These are phyloP conservation scores for Elsinoe batatas DNA, from an alignment of 2,329 filamentous ascomycete species.

Conservation along the genomic window DNA sequence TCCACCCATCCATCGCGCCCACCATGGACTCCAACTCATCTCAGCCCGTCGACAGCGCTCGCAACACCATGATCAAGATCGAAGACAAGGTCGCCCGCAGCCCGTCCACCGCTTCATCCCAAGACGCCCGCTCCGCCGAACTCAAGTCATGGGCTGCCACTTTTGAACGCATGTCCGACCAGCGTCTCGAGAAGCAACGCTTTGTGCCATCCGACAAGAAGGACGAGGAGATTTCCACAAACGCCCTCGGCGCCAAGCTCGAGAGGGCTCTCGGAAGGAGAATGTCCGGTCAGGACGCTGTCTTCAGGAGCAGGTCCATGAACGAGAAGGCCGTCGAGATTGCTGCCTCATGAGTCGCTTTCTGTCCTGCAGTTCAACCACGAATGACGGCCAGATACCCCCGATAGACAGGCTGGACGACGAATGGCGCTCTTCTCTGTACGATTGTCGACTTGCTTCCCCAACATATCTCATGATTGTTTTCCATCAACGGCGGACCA, in stretches of 20 bases:
- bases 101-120: constrained; percentile 21
- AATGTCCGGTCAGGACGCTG: constrained; percentile 82
- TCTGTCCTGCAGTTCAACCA: background rate
- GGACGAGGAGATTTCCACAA: constrained; percentile 69
- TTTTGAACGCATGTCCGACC: constrained; percentile 82
- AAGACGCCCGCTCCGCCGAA: constrained; percentile 47
- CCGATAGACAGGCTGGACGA: background rate
- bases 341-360: constrained; percentile 2
- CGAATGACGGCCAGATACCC: constrained; percentile 1
- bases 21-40: constrained; percentile 24
- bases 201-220: constrained; percentile 72
- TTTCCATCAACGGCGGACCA: background rate
- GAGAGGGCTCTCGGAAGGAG: constrained; percentile 77
- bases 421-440: background rate
- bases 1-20: constrained; percentile 42
- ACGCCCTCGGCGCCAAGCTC: constrained; percentile 81
- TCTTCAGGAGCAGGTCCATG: constrained; percentile 53
- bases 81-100: constrained; percentile 17
- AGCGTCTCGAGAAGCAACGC: constrained; percentile 71
- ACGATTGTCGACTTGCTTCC: background rate
- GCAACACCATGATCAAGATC: constrained; percentile 21
- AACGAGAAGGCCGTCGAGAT: constrained; percentile 28
- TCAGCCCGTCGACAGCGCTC: constrained; percentile 10
- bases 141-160: constrained; percentile 70
- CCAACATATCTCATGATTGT: background rate